These are phyloP conservation scores for Globisporangium okanoganense DNA, from an alignment of 352 stramenopile genomes.

Conservation along the genomic window DNA sequence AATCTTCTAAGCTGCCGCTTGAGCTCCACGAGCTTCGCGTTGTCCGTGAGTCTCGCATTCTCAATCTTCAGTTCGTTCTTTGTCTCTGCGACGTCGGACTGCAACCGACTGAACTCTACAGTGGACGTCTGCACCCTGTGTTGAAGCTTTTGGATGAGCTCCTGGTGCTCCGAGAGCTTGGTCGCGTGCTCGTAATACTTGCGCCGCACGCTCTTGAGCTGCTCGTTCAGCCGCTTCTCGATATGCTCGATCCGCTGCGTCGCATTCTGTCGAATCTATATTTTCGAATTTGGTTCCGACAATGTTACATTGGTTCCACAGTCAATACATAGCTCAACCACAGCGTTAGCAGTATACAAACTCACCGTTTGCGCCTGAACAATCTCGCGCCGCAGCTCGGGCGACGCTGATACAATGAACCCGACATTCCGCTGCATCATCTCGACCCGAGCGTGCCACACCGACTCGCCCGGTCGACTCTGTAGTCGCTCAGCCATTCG, in stretches of 20 bases:
- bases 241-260: conserved; percentile 22
- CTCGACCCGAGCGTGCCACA: conserved; percentile 28
- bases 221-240: conserved; percentile 38
- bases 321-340: neutral
- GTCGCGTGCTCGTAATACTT: conserved; percentile 26
- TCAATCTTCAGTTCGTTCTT: conserved; percentile 17
- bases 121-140: conserved; percentile 14
- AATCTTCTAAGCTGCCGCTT: conserved; percentile 42
- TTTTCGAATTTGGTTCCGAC: neutral
- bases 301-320: no score
- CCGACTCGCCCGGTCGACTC: conserved; percentile 16
- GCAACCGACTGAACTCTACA: conserved; percentile 20
- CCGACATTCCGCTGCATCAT: conserved; percentile 22
- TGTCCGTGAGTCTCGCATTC: conserved; percentile 31
- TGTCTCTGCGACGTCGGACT: conserved; percentile 14
- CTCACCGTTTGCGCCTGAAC: conserved; percentile 20
- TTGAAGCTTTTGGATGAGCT: conserved; percentile 17
- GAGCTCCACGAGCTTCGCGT: conserved; percentile 30
- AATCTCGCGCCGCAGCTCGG: conserved; percentile 20
- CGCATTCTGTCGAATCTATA: conserved; percentile 17
- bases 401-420: conserved; percentile 14
- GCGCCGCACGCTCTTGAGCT: conserved; percentile 19
- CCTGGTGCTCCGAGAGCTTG: conserved; percentile 13
- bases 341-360: neutral
- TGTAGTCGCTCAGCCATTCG: conserved; percentile 21